These are phyloP conservation scores for Pyrenophora seminiperda DNA, from an alignment of 2,329 filamentous ascomycete species.

Conservation along the genomic window DNA sequence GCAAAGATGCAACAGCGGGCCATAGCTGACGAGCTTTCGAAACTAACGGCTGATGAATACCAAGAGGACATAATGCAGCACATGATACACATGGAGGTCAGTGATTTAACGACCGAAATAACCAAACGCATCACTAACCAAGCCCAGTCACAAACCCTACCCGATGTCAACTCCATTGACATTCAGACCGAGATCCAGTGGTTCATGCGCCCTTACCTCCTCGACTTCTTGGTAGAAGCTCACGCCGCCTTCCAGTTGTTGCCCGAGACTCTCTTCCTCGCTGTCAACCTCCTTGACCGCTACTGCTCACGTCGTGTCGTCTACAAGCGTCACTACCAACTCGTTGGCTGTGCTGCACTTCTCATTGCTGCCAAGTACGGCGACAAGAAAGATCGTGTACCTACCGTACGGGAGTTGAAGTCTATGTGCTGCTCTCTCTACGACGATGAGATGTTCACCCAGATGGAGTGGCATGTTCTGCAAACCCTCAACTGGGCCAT, in stretches of 20 bases:
- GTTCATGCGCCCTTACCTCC: slow-evolving; percentile 98
- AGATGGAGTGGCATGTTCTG: slow-evolving; percentile 99
- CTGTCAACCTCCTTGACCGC: slow-evolving; percentile 93
- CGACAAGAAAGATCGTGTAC: slow-evolving; percentile 98
- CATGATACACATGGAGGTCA: slow-evolving; percentile 88
- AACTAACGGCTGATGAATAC: slow-evolving; percentile 84
- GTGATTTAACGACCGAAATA: slow-evolving; percentile 31
- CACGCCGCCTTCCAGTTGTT: slow-evolving; percentile 93
- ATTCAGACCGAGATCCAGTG: slow-evolving; percentile 99
- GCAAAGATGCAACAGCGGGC: slow-evolving; percentile 84
- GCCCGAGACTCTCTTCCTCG: slow-evolving; percentile 93
- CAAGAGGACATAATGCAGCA: slow-evolving; percentile 92
- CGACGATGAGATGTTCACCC: slow-evolving; percentile 99
- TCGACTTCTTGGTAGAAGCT: slow-evolving; percentile 97
- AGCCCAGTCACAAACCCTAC: slow-evolving; percentile 76
- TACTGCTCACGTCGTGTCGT: slow-evolving; percentile 98
- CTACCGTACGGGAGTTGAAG: slow-evolving; percentile 94
- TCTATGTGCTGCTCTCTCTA: slow-evolving; percentile 99
- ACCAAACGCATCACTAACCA: slow-evolving; percentile 31
- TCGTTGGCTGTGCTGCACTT: slow-evolving; percentile 93
- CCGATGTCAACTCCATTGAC: slow-evolving; percentile 96
- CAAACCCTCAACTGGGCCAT: slow-evolving; percentile 97
- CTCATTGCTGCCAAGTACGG: slow-evolving; percentile 98
- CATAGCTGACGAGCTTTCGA: slow-evolving; percentile 86
- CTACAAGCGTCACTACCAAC: slow-evolving; percentile 98